Evolutionary conservation across 1,284 basidiomycete species (phyloP), one percentile per base, ranked within the genome.

Genomic region (Trichosporon asahii): DNA sequence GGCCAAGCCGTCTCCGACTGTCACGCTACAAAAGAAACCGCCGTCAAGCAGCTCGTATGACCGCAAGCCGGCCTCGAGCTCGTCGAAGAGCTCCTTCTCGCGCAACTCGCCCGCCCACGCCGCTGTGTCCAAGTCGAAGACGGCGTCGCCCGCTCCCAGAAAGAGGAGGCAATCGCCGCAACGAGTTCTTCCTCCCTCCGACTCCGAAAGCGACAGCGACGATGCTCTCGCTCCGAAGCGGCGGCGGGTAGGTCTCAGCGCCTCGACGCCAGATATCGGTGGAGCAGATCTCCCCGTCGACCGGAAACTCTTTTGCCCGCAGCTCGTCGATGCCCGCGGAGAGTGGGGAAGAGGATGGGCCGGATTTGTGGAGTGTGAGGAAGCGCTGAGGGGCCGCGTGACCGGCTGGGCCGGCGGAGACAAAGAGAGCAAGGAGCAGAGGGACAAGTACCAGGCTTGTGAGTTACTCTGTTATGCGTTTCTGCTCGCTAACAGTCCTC

Each of bases 261-360:
- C 67, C n/a, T 64, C 23, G 18, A 66, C 65, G 8, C 53, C 65
- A 12, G 64, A 64, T 7, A 66, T 70, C 67, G 57, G 15, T 37
- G 64, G 23, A 25, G 74, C 64, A n/a, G 75, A 77, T 25, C 70
- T 69, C 33, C 65, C 68, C 8, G 64, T 75, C 49, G 75, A 74
- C 12, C 69, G 76, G 18, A 65, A 68, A 11, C 69, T 78, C 23
- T 80, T 77, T 68, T 77, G 76, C 53, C 69, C 78, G 9, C 67
- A 74, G 27, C 73, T 77, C n/a, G 72, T 71, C 11, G 79, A 80
- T 64, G 75, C 73, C 71, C 71, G 78, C 27, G 78, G 79, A 21
- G 80, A 81, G 72, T 81, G 72, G 70, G 76, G 74, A 2, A 72
- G 80, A 49, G 80, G 77, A 23, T 82, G 77, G 76, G 75, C 72